Evolutionary conservation across 2,329 filamentous ascomycete genomes (phyloP).

Genomic region (Colletotrichum abscissum): DNA sequence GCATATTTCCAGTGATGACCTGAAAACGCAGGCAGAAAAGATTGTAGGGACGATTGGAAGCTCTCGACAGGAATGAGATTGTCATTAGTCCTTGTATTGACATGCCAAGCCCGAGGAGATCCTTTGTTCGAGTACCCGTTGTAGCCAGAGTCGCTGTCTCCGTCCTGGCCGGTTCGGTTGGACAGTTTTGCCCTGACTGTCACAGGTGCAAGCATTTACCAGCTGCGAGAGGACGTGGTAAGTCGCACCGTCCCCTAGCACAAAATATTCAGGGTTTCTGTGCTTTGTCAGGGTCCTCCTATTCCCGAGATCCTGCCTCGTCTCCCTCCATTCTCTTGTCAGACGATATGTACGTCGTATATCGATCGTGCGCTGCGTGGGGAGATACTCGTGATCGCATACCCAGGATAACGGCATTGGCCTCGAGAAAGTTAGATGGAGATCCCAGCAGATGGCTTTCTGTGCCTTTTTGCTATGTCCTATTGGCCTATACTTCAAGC

Average conservation of each 20-base stretch:
- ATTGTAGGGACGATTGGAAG: neutral
- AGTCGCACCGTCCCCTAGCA: neutral
- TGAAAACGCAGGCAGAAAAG: neutral
- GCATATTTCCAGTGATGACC: neutral
- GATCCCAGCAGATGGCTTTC: neutral
- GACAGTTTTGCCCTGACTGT: neutral
- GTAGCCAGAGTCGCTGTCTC: neutral
- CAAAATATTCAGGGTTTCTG: neutral
- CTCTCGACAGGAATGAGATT: neutral
- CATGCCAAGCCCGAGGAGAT: neutral
- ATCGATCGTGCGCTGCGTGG: neutral
- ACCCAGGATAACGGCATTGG: neutral
- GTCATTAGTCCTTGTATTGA: neutral
- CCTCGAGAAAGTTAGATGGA: neutral
- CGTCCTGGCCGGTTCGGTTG: neutral
- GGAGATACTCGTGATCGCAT: neutral
- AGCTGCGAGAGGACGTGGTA: neutral
- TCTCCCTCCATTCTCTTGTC: neutral
- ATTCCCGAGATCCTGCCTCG: neutral
- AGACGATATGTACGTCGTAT: neutral
- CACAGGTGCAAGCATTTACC: no score
- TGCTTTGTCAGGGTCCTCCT: neutral
- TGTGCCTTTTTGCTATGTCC: neutral
- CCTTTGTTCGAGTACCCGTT: neutral
- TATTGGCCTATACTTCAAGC: neutral